Evolutionary conservation across 2,329 filamentous ascomycete species (phyloP).

Genomic region (Aspergillus fumigatus): DNA sequence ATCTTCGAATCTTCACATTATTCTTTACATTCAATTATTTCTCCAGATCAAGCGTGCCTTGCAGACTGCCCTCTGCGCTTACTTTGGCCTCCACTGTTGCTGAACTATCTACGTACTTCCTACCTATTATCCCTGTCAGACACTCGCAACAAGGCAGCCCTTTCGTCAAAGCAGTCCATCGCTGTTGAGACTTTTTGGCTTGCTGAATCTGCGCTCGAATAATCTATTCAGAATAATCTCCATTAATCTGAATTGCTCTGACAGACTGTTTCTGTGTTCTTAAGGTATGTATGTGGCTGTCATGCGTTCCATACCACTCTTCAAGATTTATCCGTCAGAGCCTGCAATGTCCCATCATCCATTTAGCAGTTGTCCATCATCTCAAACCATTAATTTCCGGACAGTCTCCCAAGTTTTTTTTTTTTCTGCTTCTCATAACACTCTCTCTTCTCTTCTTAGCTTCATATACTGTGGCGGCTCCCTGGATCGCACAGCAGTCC

Average conservation of each 20-base stretch:
- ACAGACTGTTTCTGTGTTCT: constrained; percentile 11
- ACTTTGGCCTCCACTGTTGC: constrained; percentile 15
- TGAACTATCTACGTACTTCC: constrained; percentile 1
- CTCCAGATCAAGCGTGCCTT: background rate
- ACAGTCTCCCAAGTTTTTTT: constrained; percentile 2
- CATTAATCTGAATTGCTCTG: background rate
- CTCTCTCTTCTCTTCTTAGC: constrained; percentile 3
- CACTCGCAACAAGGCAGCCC: constrained; percentile 17
- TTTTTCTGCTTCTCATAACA: constrained; percentile 2
- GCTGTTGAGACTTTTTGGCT: background rate
- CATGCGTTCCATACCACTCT: constrained; percentile 13
- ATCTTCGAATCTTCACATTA: constrained; percentile 1
- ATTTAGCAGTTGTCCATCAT: constrained; percentile 8
- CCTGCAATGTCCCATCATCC: constrained; percentile 19
- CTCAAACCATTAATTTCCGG: background rate
- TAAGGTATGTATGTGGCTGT: constrained; percentile 21
- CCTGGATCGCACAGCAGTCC: constrained; percentile 9
- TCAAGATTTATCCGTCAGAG: constrained; percentile 16
- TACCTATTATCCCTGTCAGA: constrained; percentile 29
- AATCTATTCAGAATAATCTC: background rate
- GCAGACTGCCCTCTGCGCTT: constrained; percentile 13
- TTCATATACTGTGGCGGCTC: constrained; percentile 8
- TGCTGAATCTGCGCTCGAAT: background rate
- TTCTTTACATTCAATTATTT: background rate
- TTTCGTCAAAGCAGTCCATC: constrained; percentile 9